phyloP scores from a whole-genome alignment of 2,329 filamentous ascomycete genomes.

The Onygenales sp. region DNA sequence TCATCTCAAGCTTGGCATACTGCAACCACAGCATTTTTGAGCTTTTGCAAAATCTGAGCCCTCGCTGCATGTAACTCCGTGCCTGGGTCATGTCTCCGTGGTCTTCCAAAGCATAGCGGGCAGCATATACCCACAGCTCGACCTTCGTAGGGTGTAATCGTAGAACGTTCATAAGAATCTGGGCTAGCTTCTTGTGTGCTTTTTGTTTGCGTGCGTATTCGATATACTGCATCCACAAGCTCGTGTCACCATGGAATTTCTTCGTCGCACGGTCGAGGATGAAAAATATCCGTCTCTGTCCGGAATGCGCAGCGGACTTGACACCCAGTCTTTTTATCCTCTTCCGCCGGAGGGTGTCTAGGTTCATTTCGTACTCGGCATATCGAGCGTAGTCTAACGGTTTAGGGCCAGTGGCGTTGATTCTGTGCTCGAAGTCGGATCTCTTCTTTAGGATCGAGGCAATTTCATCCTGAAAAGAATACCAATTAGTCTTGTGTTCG shows the following conservation, averaged over 20 bases:
- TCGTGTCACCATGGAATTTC: conserved; percentile 71
- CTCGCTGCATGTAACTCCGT: conserved; percentile 77
- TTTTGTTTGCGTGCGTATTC: conserved; percentile 64
- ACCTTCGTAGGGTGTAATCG: conserved; percentile 77
- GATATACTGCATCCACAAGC: conserved; percentile 85
- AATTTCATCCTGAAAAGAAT: conserved; percentile 64
- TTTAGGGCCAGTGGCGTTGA: conserved; percentile 70
- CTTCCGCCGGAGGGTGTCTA: conserved; percentile 69
- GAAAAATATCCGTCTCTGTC: conserved; percentile 75
- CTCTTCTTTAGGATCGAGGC: conserved; percentile 78
- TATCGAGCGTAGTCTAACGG: conserved; percentile 77
- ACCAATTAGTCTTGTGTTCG: conserved; percentile 1
- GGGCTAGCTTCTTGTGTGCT: conserved; percentile 50
- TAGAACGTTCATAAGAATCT: conserved; percentile 58
- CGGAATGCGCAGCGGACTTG: conserved; percentile 59
- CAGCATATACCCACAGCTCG: conserved; percentile 76
- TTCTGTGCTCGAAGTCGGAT: conserved; percentile 84
- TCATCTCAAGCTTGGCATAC: conserved; percentile 85
- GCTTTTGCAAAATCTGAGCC: conserved; percentile 76
- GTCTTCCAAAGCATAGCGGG: conserved; percentile 65
- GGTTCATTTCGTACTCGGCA: conserved; percentile 59
- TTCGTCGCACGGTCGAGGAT: conserved; percentile 79
- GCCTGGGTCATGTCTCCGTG: conserved; percentile 83
- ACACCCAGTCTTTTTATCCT: conserved; percentile 73
- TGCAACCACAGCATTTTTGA: conserved; percentile 73